These are phyloP conservation scores for Gracilariopsis chorda DNA, from an alignment of 23 red algal genomes.

Conservation along the genomic window DNA sequence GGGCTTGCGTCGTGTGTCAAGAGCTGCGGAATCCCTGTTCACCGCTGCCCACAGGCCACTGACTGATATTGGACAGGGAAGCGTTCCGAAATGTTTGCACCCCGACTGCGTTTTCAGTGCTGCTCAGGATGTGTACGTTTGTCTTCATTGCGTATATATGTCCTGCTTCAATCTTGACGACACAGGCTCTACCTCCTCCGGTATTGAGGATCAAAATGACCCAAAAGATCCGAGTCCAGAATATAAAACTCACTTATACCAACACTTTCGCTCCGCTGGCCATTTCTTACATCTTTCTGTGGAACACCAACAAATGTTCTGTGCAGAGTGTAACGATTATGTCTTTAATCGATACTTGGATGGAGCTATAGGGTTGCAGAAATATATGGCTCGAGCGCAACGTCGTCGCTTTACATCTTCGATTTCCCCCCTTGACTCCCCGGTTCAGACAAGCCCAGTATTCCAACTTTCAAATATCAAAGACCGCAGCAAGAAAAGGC, in stretches of 20 bases:
- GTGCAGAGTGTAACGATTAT: slow-evolving; percentile 25
- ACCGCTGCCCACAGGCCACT: slow-evolving; percentile 33
- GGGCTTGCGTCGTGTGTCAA: slow-evolving; percentile 33
- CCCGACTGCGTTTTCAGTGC: slow-evolving; percentile 5
- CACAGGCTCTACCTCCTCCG: neutral
- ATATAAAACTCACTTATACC: slow-evolving; percentile 22
- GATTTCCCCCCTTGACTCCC: slow-evolving; percentile 39
- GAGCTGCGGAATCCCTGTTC: slow-evolving; percentile 48
- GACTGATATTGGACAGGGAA: neutral
- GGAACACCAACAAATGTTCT: slow-evolving; percentile 53
- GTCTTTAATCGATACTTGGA: slow-evolving; percentile 30
- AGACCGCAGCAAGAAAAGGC: slow-evolving; percentile 15
- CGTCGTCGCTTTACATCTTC: slow-evolving; percentile 56
- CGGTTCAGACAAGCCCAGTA: neutral
- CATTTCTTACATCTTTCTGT: slow-evolving; percentile 57
- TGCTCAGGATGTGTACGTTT: slow-evolving; percentile 45
- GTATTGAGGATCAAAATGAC: neutral
- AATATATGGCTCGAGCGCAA: slow-evolving; percentile 15
- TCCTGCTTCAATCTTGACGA: slow-evolving; percentile 3
- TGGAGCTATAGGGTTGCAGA: slow-evolving; percentile 27
- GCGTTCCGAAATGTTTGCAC: slow-evolving; percentile 48
- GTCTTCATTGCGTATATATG: slow-evolving; percentile 51
- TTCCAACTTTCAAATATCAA: slow-evolving; percentile 10
- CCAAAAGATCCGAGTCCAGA: neutral
- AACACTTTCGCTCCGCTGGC: slow-evolving; percentile 5